Percentiles rank a stretch among this genome's conserved stretches.
phyloP scores from a whole-genome alignment of 805 yeast species.

The Ogataea siamensis region DNA sequence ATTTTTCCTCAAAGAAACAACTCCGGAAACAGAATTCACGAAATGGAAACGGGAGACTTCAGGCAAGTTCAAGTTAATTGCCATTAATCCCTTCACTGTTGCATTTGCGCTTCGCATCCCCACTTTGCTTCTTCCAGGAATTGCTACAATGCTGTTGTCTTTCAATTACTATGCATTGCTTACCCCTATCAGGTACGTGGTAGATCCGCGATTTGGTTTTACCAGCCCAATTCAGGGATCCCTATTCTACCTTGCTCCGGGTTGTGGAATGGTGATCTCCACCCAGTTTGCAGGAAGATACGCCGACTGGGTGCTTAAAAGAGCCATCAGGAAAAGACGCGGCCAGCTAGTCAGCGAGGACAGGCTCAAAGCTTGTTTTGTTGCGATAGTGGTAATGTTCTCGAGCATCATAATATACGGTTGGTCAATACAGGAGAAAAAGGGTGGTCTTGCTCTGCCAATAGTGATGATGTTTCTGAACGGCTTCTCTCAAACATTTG shows the following conservation, averaged over 20 bases:
- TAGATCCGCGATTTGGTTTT: conserved; percentile 51
- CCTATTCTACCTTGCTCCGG: conserved; percentile 53
- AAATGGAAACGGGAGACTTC: conserved; percentile 28
- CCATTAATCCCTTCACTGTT: conserved; percentile 44
- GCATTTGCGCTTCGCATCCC: conserved; percentile 40
- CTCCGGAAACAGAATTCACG: conserved; percentile 30
- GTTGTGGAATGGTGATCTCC: conserved; percentile 48
- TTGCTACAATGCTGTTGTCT: conserved; percentile 37
- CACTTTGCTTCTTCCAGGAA: conserved; percentile 41
- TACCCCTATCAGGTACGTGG: conserved; percentile 52
- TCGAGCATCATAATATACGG: conserved; percentile 46
- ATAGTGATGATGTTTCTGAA: conserved; percentile 44
- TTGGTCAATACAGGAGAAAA: conserved; percentile 45
- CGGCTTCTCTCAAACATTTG: conserved; percentile 48
- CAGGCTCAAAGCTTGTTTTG: conserved; percentile 39
- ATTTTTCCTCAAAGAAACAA: conserved; percentile 46
- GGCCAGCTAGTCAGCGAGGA: conserved; percentile 50
- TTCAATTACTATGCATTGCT: conserved; percentile 48
- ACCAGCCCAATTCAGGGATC: conserved; percentile 48
- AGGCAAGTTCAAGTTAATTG: conserved; percentile 38
- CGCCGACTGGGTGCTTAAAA: conserved; percentile 46
- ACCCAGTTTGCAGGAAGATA: conserved; percentile 48
- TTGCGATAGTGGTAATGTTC: conserved; percentile 42
- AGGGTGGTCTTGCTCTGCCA: conserved; percentile 54
- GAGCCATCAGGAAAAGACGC: conserved; percentile 37